Evolutionary conservation across 2,329 filamentous ascomycete species (phyloP).

Genomic region (Tolypocladium tundrense): DNA sequence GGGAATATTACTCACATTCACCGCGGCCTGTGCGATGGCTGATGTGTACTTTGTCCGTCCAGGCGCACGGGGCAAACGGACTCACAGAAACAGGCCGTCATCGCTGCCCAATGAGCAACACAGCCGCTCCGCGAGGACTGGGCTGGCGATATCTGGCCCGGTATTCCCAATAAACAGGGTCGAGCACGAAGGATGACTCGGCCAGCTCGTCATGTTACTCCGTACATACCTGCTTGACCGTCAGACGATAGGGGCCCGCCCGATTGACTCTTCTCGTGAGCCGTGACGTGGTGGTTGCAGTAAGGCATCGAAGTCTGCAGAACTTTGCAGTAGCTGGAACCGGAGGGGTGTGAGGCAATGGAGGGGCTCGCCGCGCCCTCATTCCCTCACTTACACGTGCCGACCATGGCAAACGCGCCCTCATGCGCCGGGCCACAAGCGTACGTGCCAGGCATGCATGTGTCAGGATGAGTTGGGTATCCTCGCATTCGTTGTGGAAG

Average conservation of each 20-base stretch:
- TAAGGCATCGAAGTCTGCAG: slow-evolving; percentile 6
- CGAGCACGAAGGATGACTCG: background rate
- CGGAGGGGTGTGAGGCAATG: slow-evolving; percentile 4
- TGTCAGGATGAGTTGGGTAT: slow-evolving; percentile 1
- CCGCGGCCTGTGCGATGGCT: background rate
- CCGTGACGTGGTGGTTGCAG: slow-evolving; percentile 2
- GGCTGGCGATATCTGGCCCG: background rate
- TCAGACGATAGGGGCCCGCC: background rate
- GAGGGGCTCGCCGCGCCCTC: background rate
- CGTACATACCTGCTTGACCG: background rate
- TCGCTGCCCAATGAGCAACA: background rate
- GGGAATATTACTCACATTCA: background rate
- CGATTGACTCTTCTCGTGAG: background rate
- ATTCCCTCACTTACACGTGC: background rate
- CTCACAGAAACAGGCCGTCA: background rate
- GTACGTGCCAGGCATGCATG: background rate
- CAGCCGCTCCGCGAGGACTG: background rate
- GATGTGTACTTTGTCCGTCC: background rate
- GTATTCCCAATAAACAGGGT: background rate
- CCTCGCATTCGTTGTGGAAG: background rate
- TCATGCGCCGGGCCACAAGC: background rate
- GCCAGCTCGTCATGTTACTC: background rate
- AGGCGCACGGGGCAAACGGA: background rate
- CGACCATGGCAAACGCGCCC: background rate
- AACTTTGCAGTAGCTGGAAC: slow-evolving; percentile 8